Evolutionary conservation across 768 basidiomycete genomes (phyloP).

Genomic region (Asterophora lycoperdoides): DNA sequence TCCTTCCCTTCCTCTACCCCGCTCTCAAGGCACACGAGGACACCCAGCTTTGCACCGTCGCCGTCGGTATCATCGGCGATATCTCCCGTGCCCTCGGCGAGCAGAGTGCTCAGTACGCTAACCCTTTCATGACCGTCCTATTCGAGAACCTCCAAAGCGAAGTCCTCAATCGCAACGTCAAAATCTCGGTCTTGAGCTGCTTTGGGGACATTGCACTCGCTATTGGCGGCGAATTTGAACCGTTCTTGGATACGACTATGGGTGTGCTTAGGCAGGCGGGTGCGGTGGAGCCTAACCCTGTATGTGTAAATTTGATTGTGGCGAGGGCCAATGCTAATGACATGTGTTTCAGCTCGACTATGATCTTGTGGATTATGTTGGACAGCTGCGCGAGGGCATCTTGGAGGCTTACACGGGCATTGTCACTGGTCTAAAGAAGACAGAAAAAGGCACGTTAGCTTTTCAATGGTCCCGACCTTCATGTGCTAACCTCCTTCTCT

Average conservation of each 20-base stretch:
- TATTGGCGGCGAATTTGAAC: constrained; percentile 80
- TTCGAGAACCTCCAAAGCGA: constrained; percentile 90
- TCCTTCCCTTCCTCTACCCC: constrained; percentile 81
- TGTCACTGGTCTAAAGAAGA: constrained; percentile 84
- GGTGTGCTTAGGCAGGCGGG: constrained; percentile 89
- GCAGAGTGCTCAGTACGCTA: constrained; percentile 75
- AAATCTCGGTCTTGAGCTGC: constrained; percentile 92
- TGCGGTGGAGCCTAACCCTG: constrained; percentile 80
- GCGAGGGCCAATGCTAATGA: constrained; percentile 8
- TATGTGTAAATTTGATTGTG: constrained; percentile 33
- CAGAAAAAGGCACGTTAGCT: constrained; percentile 56
- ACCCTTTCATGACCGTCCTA: constrained; percentile 87
- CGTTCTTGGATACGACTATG: constrained; percentile 89
- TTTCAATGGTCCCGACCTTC: constrained; percentile 2
- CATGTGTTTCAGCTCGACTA: constrained; percentile 59
- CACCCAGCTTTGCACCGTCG: constrained; percentile 91
- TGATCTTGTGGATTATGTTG: constrained; percentile 90
- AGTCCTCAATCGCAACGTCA: constrained; percentile 88
- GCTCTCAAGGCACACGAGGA: constrained; percentile 93
- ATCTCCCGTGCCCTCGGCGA: constrained; percentile 93
- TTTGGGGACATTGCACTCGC: constrained; percentile 97
- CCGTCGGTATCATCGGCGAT: constrained; percentile 94
- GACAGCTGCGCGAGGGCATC: constrained; percentile 87
- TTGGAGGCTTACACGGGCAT: constrained; percentile 96
- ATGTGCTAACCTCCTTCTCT: constrained; percentile 4